Base-by-base conservation (phyloP, 768 basidiomycete species). In the Macrolepiota albuminosa region DNA sequence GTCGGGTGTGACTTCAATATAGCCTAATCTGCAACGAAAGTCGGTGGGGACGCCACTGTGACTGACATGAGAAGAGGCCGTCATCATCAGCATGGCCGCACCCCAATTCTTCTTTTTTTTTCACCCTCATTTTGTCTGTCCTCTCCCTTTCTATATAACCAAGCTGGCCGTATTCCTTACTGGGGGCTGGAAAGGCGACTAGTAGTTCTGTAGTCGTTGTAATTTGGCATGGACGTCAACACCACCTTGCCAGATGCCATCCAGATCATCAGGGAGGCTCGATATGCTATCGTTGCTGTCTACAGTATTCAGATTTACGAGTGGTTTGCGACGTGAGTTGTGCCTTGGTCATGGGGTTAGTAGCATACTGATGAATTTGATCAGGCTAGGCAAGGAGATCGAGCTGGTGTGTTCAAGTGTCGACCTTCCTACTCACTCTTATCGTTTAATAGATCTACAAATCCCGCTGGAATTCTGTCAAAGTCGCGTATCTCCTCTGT, bases 401-500 rank as follows among this genome's bases (percentile, higher is more conserved):
- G 65, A 68, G n/a, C 60, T 78, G 60, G 75, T 75, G 61, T 10
- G 76, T 67, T 37, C 21, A 34, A 16, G 33, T 42, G 29, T 36
- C 14, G 33, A 56, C 18, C 31, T 29, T 34, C 21, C 16, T 16
- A 7, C 26, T 26, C 52, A 21, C 26, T 18, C 39, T 51, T 6
- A 52, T 26, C 33, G 34, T 40, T n/a, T 26, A 33, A 14, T 58
- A 76, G 76, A 75, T 77, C 42, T 69, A 76, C 56, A 67, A 64
- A 29, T 64, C 73, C 4, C 65, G 68, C 29, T 76, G 77, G 75
- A 74, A 73, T 26, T 72, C 72, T 2, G 69, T 78, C 64, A 78
- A 77, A 61, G 66, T 69, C 18, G 65, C 74, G 21, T 80, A 78
- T 58, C 65, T 80, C 1, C 62, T 76, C 11, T 80, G 77, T 61